These are phyloP conservation scores for Trifolium subterraneum DNA, from an alignment of 306 rosid genomes.

Conservation along the genomic window DNA sequence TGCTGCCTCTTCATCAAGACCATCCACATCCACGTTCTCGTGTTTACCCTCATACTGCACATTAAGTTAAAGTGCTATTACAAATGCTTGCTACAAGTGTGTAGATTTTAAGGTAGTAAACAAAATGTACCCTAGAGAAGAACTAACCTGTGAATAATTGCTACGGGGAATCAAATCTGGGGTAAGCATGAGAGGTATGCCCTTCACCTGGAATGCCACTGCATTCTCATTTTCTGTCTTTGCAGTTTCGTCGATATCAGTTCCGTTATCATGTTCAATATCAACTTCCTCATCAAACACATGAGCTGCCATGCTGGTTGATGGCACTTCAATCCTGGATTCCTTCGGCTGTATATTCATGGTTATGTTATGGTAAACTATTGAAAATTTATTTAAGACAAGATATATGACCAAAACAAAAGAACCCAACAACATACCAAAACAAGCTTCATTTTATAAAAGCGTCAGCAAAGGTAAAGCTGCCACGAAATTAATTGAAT, in stretches of 20 bases:
- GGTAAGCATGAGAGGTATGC: conserved; percentile 56
- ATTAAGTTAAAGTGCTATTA: conserved; percentile 35
- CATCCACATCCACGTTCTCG: conserved; percentile 68
- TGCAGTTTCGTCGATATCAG: conserved; percentile 46
- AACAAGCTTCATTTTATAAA: conserved; percentile 2
- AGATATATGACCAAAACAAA: conserved; percentile 21
- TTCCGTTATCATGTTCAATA: conserved; percentile 58
- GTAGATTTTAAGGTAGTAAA: conserved; percentile 30
- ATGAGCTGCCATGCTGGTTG: conserved; percentile 88
- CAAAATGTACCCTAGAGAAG: conserved; percentile 20
- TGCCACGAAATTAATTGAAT: conserved; percentile 30
- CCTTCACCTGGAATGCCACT: conserved; percentile 44
- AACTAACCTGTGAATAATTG: conserved; percentile 67
- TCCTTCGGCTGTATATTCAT: conserved; percentile 63
- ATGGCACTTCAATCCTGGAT: conserved; percentile 58
- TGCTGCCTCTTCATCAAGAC: conserved; percentile 53
- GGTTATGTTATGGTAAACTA: conserved; percentile 10
- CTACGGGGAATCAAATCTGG: conserved; percentile 55
- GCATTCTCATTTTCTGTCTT: conserved; percentile 51
- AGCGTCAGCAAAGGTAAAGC: conserved; percentile 17
- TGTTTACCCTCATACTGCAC: conserved; percentile 76
- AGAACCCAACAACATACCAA: background rate
- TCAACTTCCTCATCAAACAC: conserved; percentile 81
- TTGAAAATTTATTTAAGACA: conserved; percentile 17
- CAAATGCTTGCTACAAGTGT: conserved; percentile 34